A percentile compares a stretch with the other conserved stretches of the same genome.
Evolutionary conservation across 148 eudicot genomes (phyloP).

Genomic region (Diospyros lotus): DNA sequence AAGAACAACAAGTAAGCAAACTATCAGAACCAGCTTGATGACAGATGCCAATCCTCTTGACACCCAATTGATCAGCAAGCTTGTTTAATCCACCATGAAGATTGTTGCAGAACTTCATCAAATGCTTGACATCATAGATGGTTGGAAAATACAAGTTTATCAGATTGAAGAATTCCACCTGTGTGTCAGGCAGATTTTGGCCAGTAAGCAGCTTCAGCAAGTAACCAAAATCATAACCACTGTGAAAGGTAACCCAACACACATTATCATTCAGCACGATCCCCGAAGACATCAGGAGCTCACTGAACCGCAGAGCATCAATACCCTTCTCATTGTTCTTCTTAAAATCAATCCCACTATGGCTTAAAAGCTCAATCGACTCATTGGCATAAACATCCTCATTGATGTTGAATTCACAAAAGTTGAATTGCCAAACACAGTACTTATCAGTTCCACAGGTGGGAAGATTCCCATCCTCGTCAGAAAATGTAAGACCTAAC

Average conservation of each 20-base stretch:
- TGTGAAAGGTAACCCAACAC: conserved; percentile 19
- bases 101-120: conserved; percentile 4
- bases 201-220: conserved; percentile 19
- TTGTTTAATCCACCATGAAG: conserved; percentile 16
- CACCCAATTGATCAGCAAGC: conserved; percentile 11
- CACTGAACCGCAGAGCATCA: conserved; percentile 7
- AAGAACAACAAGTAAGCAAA: conserved; percentile 13
- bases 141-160: conserved; percentile 9
- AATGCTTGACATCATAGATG: conserved; percentile 16
- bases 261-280: conserved; percentile 20
- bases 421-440: conserved; percentile 19
- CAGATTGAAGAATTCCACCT: conserved; percentile 6
- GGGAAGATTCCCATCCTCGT: conserved; percentile 20
- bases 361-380: conserved; percentile 14
- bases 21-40: conserved; percentile 21
- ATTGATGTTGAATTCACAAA: conserved; percentile 12
- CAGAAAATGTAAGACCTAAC: conserved; percentile 22
- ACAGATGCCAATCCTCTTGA: conserved; percentile 8
- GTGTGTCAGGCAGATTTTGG: conserved; percentile 16
- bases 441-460: conserved; percentile 15
- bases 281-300: conserved; percentile 20
- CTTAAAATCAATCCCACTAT: conserved; percentile 19
- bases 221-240: conserved; percentile 17
- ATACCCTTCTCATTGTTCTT: conserved; percentile 17
- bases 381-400: conserved; percentile 7